Evolutionary conservation across 2,329 filamentous ascomycete species (phyloP).

Genomic region (Aschersonia sp.): DNA sequence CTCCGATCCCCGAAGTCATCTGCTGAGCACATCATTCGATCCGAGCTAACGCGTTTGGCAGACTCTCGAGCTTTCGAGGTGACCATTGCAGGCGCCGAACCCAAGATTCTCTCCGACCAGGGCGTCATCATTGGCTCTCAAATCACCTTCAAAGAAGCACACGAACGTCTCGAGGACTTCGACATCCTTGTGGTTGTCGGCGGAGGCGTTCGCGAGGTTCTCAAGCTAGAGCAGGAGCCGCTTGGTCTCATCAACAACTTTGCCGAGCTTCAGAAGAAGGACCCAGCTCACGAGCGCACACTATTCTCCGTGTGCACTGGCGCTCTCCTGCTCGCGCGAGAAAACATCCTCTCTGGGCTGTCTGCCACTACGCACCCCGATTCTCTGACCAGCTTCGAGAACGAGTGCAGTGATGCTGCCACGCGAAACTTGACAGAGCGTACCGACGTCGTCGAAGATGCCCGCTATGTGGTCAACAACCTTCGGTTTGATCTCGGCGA

Average conservation of each 20-base stretch:
- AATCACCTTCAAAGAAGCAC: slow-evolving; percentile 64
- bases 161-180: slow-evolving; percentile 59
- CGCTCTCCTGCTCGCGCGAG: slow-evolving; percentile 60
- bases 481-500: slow-evolving; percentile 73
- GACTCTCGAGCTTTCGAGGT: slow-evolving; percentile 43
- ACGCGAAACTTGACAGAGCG: slow-evolving; percentile 58
- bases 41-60: slow-evolving; percentile 11
- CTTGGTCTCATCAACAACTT: slow-evolving; percentile 61
- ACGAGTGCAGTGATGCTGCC: slow-evolving; percentile 60
- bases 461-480: slow-evolving; percentile 81
- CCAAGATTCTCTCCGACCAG: slow-evolving; percentile 41
- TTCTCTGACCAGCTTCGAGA: slow-evolving; percentile 67
- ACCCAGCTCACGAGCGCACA: slow-evolving; percentile 67
- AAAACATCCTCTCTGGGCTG: slow-evolving; percentile 64
- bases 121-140: slow-evolving; percentile 60
- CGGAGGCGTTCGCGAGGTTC: slow-evolving; percentile 47
- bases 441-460: slow-evolving; percentile 69
- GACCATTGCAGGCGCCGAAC: slow-evolving; percentile 38
- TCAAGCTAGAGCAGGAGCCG: slow-evolving; percentile 55
- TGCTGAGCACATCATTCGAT: not conserved
- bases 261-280: slow-evolving; percentile 65
- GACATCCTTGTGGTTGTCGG: slow-evolving; percentile 70
- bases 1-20: not conserved
- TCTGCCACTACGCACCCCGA: slow-evolving; percentile 75
- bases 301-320: slow-evolving; percentile 70